Evolutionary conservation across 2,329 filamentous ascomycete species (phyloP), one percentile per base, ranked within the genome.

Genomic region (Fusarium nodosum): DNA sequence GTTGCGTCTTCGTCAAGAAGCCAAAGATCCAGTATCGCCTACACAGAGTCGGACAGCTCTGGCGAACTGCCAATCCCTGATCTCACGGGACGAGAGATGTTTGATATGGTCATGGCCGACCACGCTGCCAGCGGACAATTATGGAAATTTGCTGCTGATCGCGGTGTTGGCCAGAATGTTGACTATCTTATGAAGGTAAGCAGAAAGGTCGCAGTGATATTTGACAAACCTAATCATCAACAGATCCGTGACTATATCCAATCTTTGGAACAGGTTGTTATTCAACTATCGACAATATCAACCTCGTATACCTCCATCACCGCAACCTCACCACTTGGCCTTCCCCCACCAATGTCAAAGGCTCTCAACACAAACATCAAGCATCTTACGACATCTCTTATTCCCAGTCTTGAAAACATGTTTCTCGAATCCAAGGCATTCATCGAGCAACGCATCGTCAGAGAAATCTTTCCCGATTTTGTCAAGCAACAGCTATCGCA

Each of bases 391-490:
- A 78, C 77, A 24, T 76, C 80, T 8, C 79, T 82, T 0, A 74
- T 87, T 13, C 85, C 85, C 0, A 80, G 79, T 6, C 75, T 87
- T 74, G 80, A 85, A 64, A 75, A 77, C 26, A 74, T 84, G 41
- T 85, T 85, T 60, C 64, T 77, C 38, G 79, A 83, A 38, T 79
- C 83, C 7, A 79, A 80, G 60, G 77, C 77, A 4, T 79, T 81
- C 30, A 77, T 86, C 11, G 83, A 86, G 68, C 79, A 78, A 36
- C 72, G 84, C 3, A 75, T 86, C 4, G 74, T 80, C 1, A 76
- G 74, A 5, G 82, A 85, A 36, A 77, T 86, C 20, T 87, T 86
- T 56, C 84, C 85, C 3, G 79, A 81, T 22, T 87, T 87, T 67
- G 84, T 87, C 24, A 84, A 83, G 55, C 80, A 84, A 56, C 85